Base-by-base conservation (phyloP, 805 yeast species). In the Saturnispora mendoncae region DNA sequence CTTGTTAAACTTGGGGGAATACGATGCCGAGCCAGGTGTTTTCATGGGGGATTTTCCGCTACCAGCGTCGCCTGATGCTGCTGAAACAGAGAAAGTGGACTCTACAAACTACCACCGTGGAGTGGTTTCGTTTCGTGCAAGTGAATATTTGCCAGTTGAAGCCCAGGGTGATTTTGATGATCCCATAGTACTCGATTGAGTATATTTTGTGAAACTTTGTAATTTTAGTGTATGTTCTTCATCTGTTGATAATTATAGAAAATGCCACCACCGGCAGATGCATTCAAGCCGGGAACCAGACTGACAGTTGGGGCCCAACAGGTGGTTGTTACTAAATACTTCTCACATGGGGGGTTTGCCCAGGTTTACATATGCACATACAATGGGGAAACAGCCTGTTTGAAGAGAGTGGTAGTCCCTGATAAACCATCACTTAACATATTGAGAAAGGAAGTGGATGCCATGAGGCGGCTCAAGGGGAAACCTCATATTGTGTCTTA, bases 381-480 rank as follows among this genome's bases (percentile, higher is more conserved):
- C 50, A 49, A 51, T 41, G 69, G 65, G 36, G 67, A 58, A 19
- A 58, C 69, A 24, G 85, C 79, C 4, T 83, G 88, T 54, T 64
- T 84, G 58, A 84, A 84, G 54, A 59, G 88, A 48, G 92, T 84
- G 7, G 63, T 80, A 36, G 88, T 83, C 1, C 77, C 80, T 34
- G 82, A 80, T 52, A 83, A 82, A 49, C 63, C 68, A 21, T 87
- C 87, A 1, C 64, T 84, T 49, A 72, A 72, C 49, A 73, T 71
- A 44, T 64, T 84, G 51, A 58, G 90, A 17, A 77, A 75, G 43
- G 94, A 84, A 56, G 92, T 84, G 13, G 87, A 80, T 36, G 84
- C 81, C 3, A 84, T 84, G 92, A 72, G 82, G 52, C 66, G 71
- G 39, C 59, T 84, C 41, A 64, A 72, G 17, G 66, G 69, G 13